phyloP scores from a whole-genome alignment of 2,329 filamentous ascomycete genomes.

The Huntiella moniliformis region DNA sequence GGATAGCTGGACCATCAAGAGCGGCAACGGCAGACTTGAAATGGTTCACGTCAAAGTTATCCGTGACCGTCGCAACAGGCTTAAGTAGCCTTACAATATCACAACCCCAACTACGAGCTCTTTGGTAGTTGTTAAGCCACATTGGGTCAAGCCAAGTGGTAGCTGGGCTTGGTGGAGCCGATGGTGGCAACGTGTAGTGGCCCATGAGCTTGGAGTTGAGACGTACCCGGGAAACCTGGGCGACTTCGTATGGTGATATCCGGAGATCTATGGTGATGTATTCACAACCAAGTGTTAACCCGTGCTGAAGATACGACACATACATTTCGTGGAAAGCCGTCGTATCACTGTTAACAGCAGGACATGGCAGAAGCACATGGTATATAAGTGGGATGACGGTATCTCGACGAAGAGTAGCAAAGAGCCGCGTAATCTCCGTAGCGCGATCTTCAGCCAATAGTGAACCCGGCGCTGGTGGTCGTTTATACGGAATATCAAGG shows the following conservation, averaged over 20 bases:
- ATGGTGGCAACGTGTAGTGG: slow-evolving; percentile 22
- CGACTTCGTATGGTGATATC: slow-evolving; percentile 31
- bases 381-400: slow-evolving; percentile 41
- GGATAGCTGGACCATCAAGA: slow-evolving; percentile 25
- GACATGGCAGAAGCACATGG: slow-evolving; percentile 25
- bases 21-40: slow-evolving; percentile 32
- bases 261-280: slow-evolving; percentile 44
- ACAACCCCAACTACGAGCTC: slow-evolving; percentile 37
- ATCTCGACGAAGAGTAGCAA: slow-evolving; percentile 42
- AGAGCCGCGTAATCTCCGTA: slow-evolving; percentile 34
- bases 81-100: slow-evolving; percentile 30
- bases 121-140: slow-evolving; percentile 38
- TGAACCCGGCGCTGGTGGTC: slow-evolving; percentile 7
- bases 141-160: slow-evolving; percentile 35
- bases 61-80: slow-evolving; percentile 34
- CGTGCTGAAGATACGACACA: slow-evolving; percentile 37
- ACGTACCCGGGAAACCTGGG: slow-evolving; percentile 29
- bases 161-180: slow-evolving; percentile 6
- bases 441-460: slow-evolving; percentile 19
- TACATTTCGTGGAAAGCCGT: slow-evolving; percentile 22
- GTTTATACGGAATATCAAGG: slow-evolving; percentile 7
- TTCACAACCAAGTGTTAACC: slow-evolving; percentile 42
- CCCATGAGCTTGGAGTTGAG: slow-evolving; percentile 44
- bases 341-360: slow-evolving; percentile 10
- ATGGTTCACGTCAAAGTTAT: slow-evolving; percentile 41